Conservation (phyloP, 2,329 filamentous ascomycete genomes). For the Orbilia blumenaviensis region DNA sequence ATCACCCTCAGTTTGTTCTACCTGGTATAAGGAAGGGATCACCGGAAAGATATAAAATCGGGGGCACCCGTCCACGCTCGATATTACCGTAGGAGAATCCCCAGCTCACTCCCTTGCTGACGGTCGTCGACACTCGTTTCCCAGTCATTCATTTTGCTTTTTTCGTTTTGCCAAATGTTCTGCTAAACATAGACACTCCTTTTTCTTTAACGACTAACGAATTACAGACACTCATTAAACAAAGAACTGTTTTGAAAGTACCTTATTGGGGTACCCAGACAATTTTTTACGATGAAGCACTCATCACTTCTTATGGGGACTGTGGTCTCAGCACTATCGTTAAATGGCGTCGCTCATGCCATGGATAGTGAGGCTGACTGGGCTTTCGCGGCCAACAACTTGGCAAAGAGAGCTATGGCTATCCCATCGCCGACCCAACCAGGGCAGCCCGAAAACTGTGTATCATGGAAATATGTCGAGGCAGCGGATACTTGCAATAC, state of each 20-base stretch:
- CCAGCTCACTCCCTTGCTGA: slow-evolving; percentile 24
- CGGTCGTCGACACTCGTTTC: slow-evolving; percentile 28
- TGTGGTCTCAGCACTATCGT: slow-evolving; percentile 15
- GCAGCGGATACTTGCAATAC: neutral
- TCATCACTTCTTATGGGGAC: slow-evolving; percentile 12
- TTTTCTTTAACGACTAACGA: neutral
- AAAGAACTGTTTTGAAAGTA: slow-evolving; percentile 1
- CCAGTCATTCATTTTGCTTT: slow-evolving; percentile 21
- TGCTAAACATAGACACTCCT: neutral
- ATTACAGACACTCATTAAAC: slow-evolving; percentile 20
- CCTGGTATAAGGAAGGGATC: slow-evolving; percentile 12
- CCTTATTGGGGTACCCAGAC: slow-evolving; percentile 12
- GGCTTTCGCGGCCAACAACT: neutral
- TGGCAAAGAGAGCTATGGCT: slow-evolving; percentile 1
- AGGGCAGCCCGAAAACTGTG: slow-evolving; percentile 15
- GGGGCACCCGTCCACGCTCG: slow-evolving; percentile 5
- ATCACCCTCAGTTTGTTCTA: neutral
- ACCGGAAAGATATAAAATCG: slow-evolving; percentile 35
- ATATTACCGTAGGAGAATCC: slow-evolving; percentile 14
- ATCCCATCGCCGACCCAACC: neutral
- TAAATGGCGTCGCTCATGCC: slow-evolving; percentile 18
- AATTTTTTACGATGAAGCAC: slow-evolving; percentile 33
- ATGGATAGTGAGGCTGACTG: slow-evolving; percentile 18
- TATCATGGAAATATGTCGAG: slow-evolving; percentile 11
- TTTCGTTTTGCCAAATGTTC: slow-evolving; percentile 12